Base-by-base conservation (phyloP, 1,139 yeast genomes). In the Nakaseomyces delphensis region DNA sequence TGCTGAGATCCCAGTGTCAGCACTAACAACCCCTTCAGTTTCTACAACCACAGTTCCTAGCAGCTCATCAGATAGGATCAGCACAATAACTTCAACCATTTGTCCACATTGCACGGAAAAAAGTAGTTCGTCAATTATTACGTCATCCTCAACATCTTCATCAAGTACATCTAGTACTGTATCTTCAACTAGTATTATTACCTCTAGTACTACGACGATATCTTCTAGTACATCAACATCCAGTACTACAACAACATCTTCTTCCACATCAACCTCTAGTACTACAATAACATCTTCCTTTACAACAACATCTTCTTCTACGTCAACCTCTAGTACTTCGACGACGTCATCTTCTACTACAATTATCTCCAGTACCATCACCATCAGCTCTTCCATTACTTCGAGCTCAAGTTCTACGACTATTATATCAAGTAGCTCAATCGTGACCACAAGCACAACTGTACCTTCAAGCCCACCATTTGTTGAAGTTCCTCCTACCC, bases 1-100 rank as follows among this genome's bases (percentile, higher is more conserved):
- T 3, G 40, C 42, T 19, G 39, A 24, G 23, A 15, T 24, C 15
- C 30, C 39, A 7, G 30, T 21, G 8, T 36, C 39, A 15, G 31
- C 16, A 3, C 23, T 31, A 3, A 4, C 38, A n/a, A 9, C 18
- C 13, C 19, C 36, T n/a, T 20, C 25, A 20, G 4, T 10, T 6
- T 6, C 31, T 4, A 21, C 28, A n/a, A 13, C 19, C 23, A 13
- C 38, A 21, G 9, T 21, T 5, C 8, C 16, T 25, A 11, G 9
- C 6, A 33, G 15, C 14, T 33, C 37, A 7, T 24, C 38, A 19
- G 7, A 13, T 20, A 3, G 3, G 2, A 20, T 33, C 4, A n/a
- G 27, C 20, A 33, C 37, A n/a, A n/a, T 33, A 11, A 33, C 27
- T 5, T 33, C 37, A 3, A 21, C 27, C n/a, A 21, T 33, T 7